phyloP scores from a whole-genome alignment of 2,329 filamentous ascomycete species.

The Cryphonectria carpinicola region DNA sequence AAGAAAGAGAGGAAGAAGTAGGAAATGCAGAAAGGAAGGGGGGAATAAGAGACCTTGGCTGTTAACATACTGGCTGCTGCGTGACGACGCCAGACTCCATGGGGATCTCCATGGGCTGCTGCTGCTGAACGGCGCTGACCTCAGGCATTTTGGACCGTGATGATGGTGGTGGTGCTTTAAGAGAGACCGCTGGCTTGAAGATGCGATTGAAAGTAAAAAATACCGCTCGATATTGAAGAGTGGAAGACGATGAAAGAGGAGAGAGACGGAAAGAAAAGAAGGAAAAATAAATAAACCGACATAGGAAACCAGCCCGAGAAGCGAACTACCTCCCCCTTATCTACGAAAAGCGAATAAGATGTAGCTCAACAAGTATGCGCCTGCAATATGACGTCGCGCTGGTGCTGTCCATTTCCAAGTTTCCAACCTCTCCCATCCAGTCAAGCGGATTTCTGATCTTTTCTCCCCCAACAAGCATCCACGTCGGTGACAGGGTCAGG shows the following conservation, averaged over 20 bases:
- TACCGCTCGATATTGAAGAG: not conserved
- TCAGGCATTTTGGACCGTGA: slow-evolving; percentile 35
- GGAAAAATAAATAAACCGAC: no score
- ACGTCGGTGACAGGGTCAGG: not conserved
- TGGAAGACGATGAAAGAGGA: not conserved
- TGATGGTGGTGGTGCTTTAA: not conserved
- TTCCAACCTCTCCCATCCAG: not conserved
- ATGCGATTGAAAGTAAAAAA: no score
- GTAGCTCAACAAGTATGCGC: not conserved
- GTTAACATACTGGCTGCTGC: slow-evolving; percentile 38
- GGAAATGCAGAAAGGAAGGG: not conserved
- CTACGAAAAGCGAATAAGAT: not conserved
- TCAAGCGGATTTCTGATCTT: not conserved
- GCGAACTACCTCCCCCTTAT: not conserved
- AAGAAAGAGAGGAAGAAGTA: not conserved
- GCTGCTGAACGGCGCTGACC: slow-evolving; percentile 34
- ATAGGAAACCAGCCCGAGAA: no score
- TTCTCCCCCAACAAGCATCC: not conserved
- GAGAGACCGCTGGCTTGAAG: not conserved
- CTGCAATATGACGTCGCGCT: slow-evolving; percentile 5
- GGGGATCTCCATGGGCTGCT: slow-evolving; percentile 32
- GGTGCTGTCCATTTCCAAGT: not conserved
- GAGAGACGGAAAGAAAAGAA: not conserved
- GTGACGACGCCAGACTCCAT: slow-evolving; percentile 38
- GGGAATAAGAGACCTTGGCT: not conserved